A percentile compares a stretch with the other conserved stretches of the same genome.
These are phyloP conservation scores for Exsudoporus frostii DNA, from an alignment of 768 basidiomycete genomes.

Conservation along the genomic window DNA sequence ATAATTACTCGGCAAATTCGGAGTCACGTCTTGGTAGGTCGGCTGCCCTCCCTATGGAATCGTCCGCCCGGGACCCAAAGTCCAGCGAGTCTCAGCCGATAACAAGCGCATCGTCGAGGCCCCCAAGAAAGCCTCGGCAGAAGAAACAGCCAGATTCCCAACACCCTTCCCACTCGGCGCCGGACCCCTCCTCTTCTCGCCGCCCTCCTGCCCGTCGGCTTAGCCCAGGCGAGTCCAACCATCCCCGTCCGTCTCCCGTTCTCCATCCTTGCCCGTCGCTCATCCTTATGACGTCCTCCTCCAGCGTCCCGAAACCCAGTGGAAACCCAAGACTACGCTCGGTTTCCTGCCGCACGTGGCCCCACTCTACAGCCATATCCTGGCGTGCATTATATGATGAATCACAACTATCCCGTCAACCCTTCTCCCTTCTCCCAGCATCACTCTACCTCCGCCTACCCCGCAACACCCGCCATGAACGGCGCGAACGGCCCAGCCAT, in stretches of 20 bases:
- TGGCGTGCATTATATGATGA: conserved; percentile 60
- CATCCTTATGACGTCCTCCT: conserved; percentile 6
- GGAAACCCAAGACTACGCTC: conserved; percentile 27
- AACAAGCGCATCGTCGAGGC: conserved; percentile 33
- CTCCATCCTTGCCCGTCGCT: neutral
- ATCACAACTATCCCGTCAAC: conserved; percentile 63
- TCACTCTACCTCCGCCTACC: conserved; percentile 37
- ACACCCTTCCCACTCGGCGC: conserved; percentile 14
- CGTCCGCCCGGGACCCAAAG: conserved; percentile 48
- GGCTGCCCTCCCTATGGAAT: conserved; percentile 41
- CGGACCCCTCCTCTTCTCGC: conserved; percentile 23
- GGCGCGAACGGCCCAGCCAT: conserved; percentile 40
- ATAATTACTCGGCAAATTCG: conserved; percentile 32
- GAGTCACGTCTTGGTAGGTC: conserved; percentile 24
- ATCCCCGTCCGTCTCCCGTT: conserved; percentile 18
- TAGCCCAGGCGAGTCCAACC: conserved; percentile 19
- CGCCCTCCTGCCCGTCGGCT: conserved; percentile 29
- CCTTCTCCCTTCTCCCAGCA: conserved; percentile 49
- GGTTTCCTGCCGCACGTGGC: conserved; percentile 37
- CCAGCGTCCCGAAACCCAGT: conserved; percentile 17
- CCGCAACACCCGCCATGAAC: conserved; percentile 34
- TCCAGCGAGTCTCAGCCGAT: conserved; percentile 41
- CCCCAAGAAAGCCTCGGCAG: conserved; percentile 54
- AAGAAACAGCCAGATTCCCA: conserved; percentile 41
- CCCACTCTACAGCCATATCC: conserved; percentile 54